A percentile compares a stretch with the other conserved stretches of the same genome.
phyloP scores from a whole-genome alignment of 2,329 filamentous ascomycete species.

The Paradendryphiella salina region DNA sequence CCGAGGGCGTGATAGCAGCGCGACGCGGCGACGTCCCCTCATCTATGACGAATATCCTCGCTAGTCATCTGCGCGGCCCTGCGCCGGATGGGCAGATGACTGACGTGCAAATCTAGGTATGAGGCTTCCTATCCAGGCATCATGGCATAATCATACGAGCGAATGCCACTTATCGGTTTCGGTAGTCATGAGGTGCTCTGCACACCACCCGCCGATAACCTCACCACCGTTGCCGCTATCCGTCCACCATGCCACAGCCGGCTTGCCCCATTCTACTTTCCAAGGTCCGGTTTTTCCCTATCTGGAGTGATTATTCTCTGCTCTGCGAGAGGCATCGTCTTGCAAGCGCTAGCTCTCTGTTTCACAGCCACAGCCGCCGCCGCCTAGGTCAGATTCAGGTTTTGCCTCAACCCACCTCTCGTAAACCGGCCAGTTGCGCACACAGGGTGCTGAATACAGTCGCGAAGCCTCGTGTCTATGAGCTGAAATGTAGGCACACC shows the following conservation, averaged over 20 bases:
- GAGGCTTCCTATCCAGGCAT: conserved; percentile 28
- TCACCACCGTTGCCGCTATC: conserved; percentile 8
- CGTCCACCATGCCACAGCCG: not conserved
- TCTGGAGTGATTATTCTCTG: conserved; percentile 22
- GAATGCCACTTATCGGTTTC: conserved; percentile 33
- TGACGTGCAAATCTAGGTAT: conserved; percentile 39
- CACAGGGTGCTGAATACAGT: conserved; percentile 19
- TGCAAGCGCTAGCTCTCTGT: conserved; percentile 25
- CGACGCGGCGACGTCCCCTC: conserved; percentile 22
- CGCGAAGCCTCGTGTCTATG: conserved; percentile 9
- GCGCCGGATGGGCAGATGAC: conserved; percentile 41
- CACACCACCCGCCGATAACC: not conserved
- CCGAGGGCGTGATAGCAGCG: conserved; percentile 12
- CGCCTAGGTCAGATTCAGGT: not conserved
- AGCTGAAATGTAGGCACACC: conserved; percentile 16
- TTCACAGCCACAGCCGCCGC: conserved; percentile 32
- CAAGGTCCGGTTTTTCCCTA: conserved; percentile 18
- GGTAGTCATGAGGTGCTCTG: conserved; percentile 33
- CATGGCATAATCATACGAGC: conserved; percentile 18
- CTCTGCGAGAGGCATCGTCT: conserved; percentile 16
- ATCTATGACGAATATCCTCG: conserved; percentile 30
- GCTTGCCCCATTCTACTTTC: conserved; percentile 2
- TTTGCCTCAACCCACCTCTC: conserved; percentile 21
- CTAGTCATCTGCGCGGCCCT: conserved; percentile 43
- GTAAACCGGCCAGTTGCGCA: conserved; percentile 25